Conservation (phyloP, 2,329 filamentous ascomycete species). For the Emergomyces orientalis region DNA sequence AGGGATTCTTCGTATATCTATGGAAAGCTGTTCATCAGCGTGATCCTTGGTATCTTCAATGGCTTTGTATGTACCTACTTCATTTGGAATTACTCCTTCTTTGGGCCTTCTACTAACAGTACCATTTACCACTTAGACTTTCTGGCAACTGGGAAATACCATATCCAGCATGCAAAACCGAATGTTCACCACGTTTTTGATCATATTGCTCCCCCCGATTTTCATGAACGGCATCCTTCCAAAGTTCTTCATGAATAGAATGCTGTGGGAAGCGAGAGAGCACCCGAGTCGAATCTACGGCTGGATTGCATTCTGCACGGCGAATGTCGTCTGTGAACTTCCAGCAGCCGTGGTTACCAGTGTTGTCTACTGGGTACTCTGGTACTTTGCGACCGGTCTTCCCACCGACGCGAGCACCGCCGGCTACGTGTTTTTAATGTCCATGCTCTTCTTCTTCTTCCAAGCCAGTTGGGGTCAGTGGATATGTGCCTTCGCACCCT, state of each 20-base stretch:
- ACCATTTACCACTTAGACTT: conserved; percentile 42
- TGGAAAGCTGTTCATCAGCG: conserved; percentile 62
- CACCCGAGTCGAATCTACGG: conserved; percentile 66
- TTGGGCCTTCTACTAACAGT: background rate
- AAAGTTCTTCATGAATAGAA: conserved; percentile 67
- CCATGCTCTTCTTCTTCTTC: conserved; percentile 68
- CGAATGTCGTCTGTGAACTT: conserved; percentile 63
- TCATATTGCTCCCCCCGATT: conserved; percentile 58
- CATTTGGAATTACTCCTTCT: background rate
- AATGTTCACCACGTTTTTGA: conserved; percentile 63
- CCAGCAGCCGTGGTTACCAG: conserved; percentile 57
- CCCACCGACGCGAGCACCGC: conserved; percentile 55
- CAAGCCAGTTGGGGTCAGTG: conserved; percentile 69
- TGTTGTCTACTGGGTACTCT: conserved; percentile 61
- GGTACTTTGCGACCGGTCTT: conserved; percentile 68
- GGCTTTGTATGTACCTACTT: conserved; percentile 43
- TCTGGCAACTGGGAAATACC: conserved; percentile 58
- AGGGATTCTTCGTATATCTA: conserved; percentile 68
- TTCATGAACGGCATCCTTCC: conserved; percentile 65
- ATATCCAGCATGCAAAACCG: conserved; percentile 64
- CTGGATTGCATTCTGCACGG: conserved; percentile 66
- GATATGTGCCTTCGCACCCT: conserved; percentile 74
- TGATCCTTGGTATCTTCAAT: conserved; percentile 67
- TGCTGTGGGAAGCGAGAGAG: conserved; percentile 64
- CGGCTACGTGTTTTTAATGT: conserved; percentile 72